Base-by-base conservation (phyloP, 495 filamentous ascomycete genomes). In the Hypomontagnella submonticulosa region DNA sequence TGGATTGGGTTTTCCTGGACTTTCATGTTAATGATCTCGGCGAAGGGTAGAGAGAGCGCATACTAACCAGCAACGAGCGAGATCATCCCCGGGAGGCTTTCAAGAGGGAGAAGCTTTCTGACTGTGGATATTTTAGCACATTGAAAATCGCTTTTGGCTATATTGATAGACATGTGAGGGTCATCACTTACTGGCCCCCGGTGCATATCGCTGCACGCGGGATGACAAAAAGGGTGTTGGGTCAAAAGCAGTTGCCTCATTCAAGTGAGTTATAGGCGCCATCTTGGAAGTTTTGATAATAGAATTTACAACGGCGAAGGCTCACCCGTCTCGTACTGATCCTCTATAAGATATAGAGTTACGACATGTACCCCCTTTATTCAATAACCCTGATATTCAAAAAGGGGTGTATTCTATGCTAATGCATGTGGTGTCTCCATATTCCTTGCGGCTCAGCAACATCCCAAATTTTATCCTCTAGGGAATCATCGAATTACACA, bases 51-150 rank as follows among this genome's bases (percentile, higher is more conserved):
- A 19, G 4, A 15, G 23, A 12, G 12, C 33, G 20, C 2, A 5
- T 8, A 30, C 40, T 34, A 43, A 44, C 40, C 52, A 20, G 52
- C 52, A 44, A 55, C 40, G 15, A 55, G 52, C 3, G 52, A 44
- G 38, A 55, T 55, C 52, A 55, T 55, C 3, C 52, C 52, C 11
- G 52, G 52, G 16, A 55, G 52, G 27, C 4, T 44, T 44, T 55
- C 52, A 3, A 55, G 52, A 11, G 51, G 52, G 13, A 55, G 52
- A 34, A 55, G 52, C n/a, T 40, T 55, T 55, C 52, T 16, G n/a
- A 55, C 52, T 55, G 13, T 20, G 12, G 8, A 34, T 12, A 9
- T 55, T n/a, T 54, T 16, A 54, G 33, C n/a, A 54, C 19, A 33
- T 20, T 18, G 8, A 1, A 4, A 43, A 3, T 43, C 23, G 1